phyloP scores from a whole-genome alignment of 1,284 basidiomycete species.

The Microbotryum scabiosae region DNA sequence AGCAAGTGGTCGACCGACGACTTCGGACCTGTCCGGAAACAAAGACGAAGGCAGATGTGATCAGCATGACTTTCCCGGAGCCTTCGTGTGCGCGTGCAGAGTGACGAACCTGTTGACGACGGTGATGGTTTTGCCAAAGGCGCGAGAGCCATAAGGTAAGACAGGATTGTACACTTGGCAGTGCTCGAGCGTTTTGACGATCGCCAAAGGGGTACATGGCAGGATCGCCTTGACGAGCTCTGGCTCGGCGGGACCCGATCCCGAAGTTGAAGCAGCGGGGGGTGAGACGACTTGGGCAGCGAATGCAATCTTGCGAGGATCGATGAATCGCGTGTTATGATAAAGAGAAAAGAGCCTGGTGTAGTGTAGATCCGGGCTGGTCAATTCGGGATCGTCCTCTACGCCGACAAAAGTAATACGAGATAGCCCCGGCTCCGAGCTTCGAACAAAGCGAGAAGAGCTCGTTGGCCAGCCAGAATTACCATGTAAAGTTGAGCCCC shows the following conservation, averaged over 20 bases:
- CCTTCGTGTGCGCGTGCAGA: background rate
- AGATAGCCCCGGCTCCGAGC: background rate
- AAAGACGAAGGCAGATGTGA: no score
- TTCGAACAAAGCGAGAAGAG: background rate
- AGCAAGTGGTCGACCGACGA: conserved; percentile 88
- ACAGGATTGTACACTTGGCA: conserved; percentile 87
- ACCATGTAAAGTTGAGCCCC: conserved; percentile 66
- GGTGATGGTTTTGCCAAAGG: conserved; percentile 85
- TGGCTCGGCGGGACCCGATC: conserved; percentile 56
- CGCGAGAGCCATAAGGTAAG: conserved; percentile 85
- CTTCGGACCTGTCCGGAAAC: conserved; percentile 78
- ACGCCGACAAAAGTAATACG: background rate
- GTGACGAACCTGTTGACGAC: conserved; percentile 74
- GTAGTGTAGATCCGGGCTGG: background rate
- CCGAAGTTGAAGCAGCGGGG: conserved; percentile 21
- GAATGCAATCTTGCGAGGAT: conserved; percentile 31
- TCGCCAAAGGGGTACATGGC: conserved; percentile 91
- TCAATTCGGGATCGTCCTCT: background rate
- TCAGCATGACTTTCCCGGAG: background rate
- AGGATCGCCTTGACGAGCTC: conserved; percentile 88
- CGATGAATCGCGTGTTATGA: conserved; percentile 59
- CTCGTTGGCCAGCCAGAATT: background rate
- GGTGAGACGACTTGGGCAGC: conserved; percentile 34
- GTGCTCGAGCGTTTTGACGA: conserved; percentile 84
- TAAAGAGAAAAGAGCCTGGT: conserved; percentile 74